A percentile compares a stretch with the other conserved stretches of the same genome.
phyloP scores from a whole-genome alignment of 2,329 filamentous ascomycete species.

The Nemania sp. region DNA sequence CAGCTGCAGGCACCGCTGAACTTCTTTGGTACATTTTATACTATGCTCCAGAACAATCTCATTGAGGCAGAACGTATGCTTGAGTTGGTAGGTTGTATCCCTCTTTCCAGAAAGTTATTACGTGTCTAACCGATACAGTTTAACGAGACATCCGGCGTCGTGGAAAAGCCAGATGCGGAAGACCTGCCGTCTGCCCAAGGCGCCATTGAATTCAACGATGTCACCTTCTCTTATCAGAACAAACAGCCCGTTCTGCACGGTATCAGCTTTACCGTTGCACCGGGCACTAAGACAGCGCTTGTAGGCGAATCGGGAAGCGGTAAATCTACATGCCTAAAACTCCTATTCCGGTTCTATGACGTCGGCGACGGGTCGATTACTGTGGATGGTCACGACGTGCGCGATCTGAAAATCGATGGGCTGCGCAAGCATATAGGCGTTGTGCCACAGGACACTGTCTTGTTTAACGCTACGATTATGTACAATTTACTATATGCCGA shows the following conservation, averaged over 20 bases:
- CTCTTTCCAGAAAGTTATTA: neutral
- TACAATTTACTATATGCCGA: constrained; percentile 63
- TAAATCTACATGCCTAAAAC: constrained; percentile 61
- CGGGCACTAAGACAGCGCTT: constrained; percentile 52
- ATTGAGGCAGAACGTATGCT: constrained; percentile 53
- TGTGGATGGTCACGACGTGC: constrained; percentile 62
- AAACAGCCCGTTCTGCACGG: constrained; percentile 46
- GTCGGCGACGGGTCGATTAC: constrained; percentile 56
- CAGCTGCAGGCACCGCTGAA: constrained; percentile 56
- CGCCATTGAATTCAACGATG: constrained; percentile 48
- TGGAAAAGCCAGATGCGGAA: constrained; percentile 48
- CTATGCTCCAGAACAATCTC: constrained; percentile 51
- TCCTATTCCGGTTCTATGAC: constrained; percentile 65
- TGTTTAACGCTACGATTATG: constrained; percentile 63
- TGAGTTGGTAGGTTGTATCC: constrained; percentile 43
- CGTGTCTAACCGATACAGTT: constrained; percentile 37
- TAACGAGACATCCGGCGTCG: constrained; percentile 49
- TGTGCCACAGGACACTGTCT: constrained; percentile 59
- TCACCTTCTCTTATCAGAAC: constrained; percentile 50
- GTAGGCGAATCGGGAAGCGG: constrained; percentile 54
- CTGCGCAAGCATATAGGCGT: constrained; percentile 59
- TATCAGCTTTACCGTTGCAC: constrained; percentile 48
- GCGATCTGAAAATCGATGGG: constrained; percentile 48
- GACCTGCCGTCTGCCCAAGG: constrained; percentile 42
- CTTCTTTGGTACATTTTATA: constrained; percentile 60